A percentile compares a stretch with the other conserved stretches of the same genome.
Conservation (phyloP, 441 rosid genomes). For the Populus hybrid region DNA sequence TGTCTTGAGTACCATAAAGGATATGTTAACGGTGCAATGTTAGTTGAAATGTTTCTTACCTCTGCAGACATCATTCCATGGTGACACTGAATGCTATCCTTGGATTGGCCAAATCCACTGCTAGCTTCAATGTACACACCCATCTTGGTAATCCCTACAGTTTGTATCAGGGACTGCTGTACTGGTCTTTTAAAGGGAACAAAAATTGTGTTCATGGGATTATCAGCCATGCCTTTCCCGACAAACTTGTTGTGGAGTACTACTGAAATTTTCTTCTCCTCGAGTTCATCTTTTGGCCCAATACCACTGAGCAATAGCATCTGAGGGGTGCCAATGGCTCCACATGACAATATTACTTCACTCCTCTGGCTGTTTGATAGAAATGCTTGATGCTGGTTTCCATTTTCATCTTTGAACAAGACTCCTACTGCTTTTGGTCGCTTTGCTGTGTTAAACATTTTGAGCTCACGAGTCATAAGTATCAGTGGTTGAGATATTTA, state of each 20-base stretch:
- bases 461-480: not conserved
- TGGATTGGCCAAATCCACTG: slow-evolving; percentile 83
- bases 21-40: not conserved
- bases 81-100: slow-evolving; percentile 72
- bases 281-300: slow-evolving; percentile 71
- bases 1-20: not conserved
- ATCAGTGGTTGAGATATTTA: not conserved
- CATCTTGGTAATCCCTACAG: slow-evolving; percentile 83
- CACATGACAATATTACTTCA: slow-evolving; percentile 79
- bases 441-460: slow-evolving; percentile 38
- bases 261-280: slow-evolving; percentile 54
- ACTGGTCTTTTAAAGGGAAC: slow-evolving; percentile 63
- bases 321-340: slow-evolving; percentile 94
- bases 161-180: slow-evolving; percentile 70
- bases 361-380: slow-evolving; percentile 50
- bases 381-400: slow-evolving; percentile 60
- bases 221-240: slow-evolving; percentile 89
- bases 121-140: slow-evolving; percentile 96
- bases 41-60: slow-evolving; percentile 36
- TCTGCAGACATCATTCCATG: slow-evolving; percentile 81
- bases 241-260: slow-evolving; percentile 64
- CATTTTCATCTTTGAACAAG: slow-evolving; percentile 83
- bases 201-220: slow-evolving; percentile 86
- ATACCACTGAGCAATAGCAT: slow-evolving; percentile 85
- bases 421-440: slow-evolving; percentile 77